phyloP scores from a whole-genome alignment of 805 yeast genomes.

The Ogataea pini region DNA sequence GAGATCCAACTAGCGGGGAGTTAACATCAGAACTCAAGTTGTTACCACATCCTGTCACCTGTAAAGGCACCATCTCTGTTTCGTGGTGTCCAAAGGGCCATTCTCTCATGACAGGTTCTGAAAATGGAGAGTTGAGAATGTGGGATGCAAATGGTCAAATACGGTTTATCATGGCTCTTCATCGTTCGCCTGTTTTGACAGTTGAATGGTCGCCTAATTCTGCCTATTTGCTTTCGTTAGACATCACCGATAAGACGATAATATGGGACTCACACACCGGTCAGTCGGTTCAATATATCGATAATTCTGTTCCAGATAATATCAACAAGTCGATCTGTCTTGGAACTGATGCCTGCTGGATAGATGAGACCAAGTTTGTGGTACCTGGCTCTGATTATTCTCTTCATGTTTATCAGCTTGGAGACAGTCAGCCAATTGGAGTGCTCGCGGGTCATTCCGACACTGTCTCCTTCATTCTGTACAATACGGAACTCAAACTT shows the following conservation, averaged over 20 bases:
- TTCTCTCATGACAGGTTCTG: slow-evolving; percentile 60
- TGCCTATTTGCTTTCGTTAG: slow-evolving; percentile 57
- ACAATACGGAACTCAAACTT: slow-evolving; percentile 51
- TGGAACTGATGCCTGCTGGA: slow-evolving; percentile 71
- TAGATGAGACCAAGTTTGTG: slow-evolving; percentile 67
- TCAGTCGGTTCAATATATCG: slow-evolving; percentile 47
- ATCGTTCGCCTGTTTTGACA: slow-evolving; percentile 53
- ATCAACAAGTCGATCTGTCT: slow-evolving; percentile 19
- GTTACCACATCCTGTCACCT: slow-evolving; percentile 26
- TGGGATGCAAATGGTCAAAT: slow-evolving; percentile 76
- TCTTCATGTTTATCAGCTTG: slow-evolving; percentile 56
- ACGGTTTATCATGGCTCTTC: slow-evolving; percentile 53
- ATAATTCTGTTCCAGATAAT: slow-evolving; percentile 20
- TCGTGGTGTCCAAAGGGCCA: slow-evolving; percentile 71
- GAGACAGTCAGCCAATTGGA: slow-evolving; percentile 49
- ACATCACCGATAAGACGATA: slow-evolving; percentile 51
- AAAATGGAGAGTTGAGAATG: slow-evolving; percentile 72
- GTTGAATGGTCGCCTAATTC: slow-evolving; percentile 63
- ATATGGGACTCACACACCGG: slow-evolving; percentile 70
- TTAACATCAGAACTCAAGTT: slow-evolving; percentile 15
- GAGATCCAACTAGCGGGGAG: slow-evolving; percentile 17
- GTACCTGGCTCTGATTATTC: slow-evolving; percentile 60
- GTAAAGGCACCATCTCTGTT: slow-evolving; percentile 36
- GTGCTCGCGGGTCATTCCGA: slow-evolving; percentile 65
- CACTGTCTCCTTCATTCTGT: slow-evolving; percentile 55